phyloP scores from a whole-genome alignment of 345 rosid genomes.

The Luvunga scandens region DNA sequence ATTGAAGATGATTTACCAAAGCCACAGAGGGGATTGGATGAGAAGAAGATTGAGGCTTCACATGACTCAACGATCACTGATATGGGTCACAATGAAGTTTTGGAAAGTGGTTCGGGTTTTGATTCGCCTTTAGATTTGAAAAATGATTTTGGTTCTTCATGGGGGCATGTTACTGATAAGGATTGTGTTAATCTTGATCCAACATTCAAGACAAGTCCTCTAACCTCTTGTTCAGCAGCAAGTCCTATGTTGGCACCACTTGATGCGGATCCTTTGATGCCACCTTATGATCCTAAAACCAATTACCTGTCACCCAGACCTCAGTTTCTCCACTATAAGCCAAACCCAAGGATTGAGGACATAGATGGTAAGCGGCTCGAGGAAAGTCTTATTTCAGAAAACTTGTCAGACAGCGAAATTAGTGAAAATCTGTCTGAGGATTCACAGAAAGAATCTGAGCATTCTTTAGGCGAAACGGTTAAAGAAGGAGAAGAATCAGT shows the following conservation, averaged over 20 bases:
- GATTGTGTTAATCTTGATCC: conserved; percentile 47
- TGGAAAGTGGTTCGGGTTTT: conserved; percentile 22
- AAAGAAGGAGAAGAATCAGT: conserved; percentile 24
- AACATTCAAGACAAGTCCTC: conserved; percentile 41
- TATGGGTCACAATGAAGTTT: conserved; percentile 20
- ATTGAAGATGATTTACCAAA: conserved; percentile 21
- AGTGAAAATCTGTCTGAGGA: conserved; percentile 44
- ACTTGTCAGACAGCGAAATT: conserved; percentile 45
- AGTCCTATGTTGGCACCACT: conserved; percentile 49
- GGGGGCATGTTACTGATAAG: conserved; percentile 16
- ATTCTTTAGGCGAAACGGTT: conserved; percentile 22
- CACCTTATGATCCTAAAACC: conserved; percentile 58
- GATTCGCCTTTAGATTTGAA: conserved; percentile 11
- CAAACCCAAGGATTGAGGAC: conserved; percentile 54
- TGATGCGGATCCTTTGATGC: conserved; percentile 54
- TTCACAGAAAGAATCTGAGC: conserved; percentile 40
- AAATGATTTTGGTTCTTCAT: conserved; percentile 3
- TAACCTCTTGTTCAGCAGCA: conserved; percentile 25
- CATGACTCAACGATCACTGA: conserved; percentile 37
- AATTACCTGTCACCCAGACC: conserved; percentile 69
- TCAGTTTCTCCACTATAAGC: conserved; percentile 54
- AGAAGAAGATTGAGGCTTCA: conserved; percentile 28
- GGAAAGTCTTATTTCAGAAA: conserved; percentile 46
- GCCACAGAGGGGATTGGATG: conserved; percentile 16
- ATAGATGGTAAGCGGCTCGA: conserved; percentile 47